Conservation (phyloP, 164 flowering plant species). For the Dillenia suffruticosa region DNA sequence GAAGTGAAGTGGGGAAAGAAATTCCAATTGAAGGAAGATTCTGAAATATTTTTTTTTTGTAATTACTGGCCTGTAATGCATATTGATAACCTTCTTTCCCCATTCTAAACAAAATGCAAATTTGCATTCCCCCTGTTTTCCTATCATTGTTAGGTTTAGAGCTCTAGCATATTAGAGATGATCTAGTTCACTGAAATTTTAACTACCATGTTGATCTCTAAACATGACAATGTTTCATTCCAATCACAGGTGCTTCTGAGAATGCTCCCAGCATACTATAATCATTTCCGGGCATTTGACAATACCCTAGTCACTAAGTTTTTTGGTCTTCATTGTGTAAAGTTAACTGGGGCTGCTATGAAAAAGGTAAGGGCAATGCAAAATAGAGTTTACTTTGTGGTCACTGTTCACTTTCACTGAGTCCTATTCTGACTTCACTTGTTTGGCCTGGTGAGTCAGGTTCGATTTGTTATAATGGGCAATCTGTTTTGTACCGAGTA, state of each 20-base stretch:
- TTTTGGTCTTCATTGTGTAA: constrained; percentile 89
- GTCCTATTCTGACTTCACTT: too few relatives aligned
- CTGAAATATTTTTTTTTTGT: too few relatives aligned
- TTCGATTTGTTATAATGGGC: constrained; percentile 65
- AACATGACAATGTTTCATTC: not conserved
- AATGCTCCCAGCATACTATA: constrained; percentile 91
- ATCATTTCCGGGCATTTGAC: constrained; percentile 77
- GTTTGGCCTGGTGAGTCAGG: constrained; percentile 26
- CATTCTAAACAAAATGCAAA: too few relatives aligned
- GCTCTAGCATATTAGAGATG: too few relatives aligned
- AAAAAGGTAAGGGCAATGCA: constrained; percentile 49
- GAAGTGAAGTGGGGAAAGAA: too few relatives aligned
- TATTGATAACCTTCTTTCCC: too few relatives aligned
- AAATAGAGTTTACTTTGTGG: not conserved
- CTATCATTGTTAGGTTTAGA: not conserved
- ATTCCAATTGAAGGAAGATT: too few relatives aligned
- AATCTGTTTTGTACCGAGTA: constrained; percentile 55
- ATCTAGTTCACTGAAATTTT: too few relatives aligned
- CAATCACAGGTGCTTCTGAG: constrained; percentile 58
- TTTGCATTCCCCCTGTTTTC: not conserved
- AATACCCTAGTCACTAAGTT: constrained; percentile 83
- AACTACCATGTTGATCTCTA: too few relatives aligned
- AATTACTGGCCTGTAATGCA: too few relatives aligned
- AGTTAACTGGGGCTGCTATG: constrained; percentile 64
- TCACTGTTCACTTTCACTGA: too few relatives aligned